Evolutionary conservation across 2,329 filamentous ascomycete genomes (phyloP).

Genomic region (Aspergillus sp.): DNA sequence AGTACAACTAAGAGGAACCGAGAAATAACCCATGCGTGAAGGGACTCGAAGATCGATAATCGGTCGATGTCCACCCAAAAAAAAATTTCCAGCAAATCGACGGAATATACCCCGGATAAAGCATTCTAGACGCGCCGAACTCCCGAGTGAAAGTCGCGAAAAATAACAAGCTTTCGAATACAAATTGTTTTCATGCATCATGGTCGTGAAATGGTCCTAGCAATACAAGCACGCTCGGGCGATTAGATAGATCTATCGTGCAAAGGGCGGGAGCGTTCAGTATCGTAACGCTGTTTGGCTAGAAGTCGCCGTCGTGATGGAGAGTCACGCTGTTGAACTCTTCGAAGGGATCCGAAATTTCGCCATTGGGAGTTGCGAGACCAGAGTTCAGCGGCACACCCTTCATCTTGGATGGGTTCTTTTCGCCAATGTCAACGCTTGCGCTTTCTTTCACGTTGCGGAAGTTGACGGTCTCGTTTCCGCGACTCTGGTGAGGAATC

Average conservation of each 20-base stretch:
- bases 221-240: constrained; percentile 28
- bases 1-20: constrained; percentile 11
- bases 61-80: constrained; percentile 13
- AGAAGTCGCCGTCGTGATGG: constrained; percentile 84
- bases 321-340: constrained; percentile 98
- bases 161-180: constrained; percentile 29
- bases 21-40: constrained; percentile 12
- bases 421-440: constrained; percentile 72
- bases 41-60: constrained; percentile 12
- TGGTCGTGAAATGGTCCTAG: constrained; percentile 33
- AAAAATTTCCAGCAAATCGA: constrained; percentile 4
- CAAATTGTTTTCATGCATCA: constrained; percentile 40
- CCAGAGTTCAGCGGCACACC: constrained; percentile 87
- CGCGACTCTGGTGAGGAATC: constrained; percentile 86
- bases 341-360: constrained; percentile 88
- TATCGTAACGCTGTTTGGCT: constrained; percentile 16
- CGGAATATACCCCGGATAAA: constrained; percentile 17
- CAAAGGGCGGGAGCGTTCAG: neutral
- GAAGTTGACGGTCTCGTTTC: constrained; percentile 95
- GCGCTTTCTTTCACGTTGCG: constrained; percentile 97
- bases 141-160: constrained; percentile 31
- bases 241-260: constrained; percentile 18
- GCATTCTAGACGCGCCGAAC: constrained; percentile 30
- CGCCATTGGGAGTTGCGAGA: constrained; percentile 80
- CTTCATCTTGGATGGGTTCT: constrained; percentile 57